Conservation (phyloP, 1,284 basidiomycete species). For the Gymnopus androsaceus region DNA sequence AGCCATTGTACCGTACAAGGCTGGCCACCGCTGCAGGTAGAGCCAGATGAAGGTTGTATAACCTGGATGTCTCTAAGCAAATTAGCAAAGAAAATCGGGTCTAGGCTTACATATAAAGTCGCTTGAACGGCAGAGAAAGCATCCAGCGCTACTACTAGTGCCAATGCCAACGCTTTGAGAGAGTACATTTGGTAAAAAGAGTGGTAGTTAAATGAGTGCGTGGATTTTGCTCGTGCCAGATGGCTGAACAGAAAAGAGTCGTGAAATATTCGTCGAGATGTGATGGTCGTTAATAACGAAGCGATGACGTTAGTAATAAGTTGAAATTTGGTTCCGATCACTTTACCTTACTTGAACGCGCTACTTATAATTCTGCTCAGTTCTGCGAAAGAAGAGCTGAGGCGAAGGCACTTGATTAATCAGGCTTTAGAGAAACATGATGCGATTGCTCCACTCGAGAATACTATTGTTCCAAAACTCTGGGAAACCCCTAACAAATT, state of each 20-base stretch:
- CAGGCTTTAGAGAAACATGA: too few relatives aligned
- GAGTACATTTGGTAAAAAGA: neutral
- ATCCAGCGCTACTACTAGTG: slow-evolving; percentile 14
- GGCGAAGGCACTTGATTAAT: too few relatives aligned
- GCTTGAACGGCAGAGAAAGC: slow-evolving; percentile 14
- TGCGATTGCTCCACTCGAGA: too few relatives aligned
- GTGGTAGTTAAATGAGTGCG: neutral
- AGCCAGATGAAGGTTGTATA: slow-evolving; percentile 42
- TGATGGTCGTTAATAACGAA: too few relatives aligned
- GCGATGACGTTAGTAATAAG: too few relatives aligned
- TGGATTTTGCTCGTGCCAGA: neutral
- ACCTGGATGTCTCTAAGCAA: slow-evolving; percentile 41
- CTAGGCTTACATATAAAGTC: slow-evolving; percentile 13
- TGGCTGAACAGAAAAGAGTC: neutral
- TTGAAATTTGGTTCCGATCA: too few relatives aligned
- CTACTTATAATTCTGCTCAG: too few relatives aligned
- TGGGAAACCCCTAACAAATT: too few relatives aligned
- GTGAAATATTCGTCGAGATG: too few relatives aligned
- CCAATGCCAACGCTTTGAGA: slow-evolving; percentile 14
- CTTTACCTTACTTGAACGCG: too few relatives aligned
- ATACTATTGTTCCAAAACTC: too few relatives aligned
- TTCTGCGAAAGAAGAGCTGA: too few relatives aligned
- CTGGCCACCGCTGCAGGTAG: slow-evolving; percentile 52
- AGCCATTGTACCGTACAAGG: slow-evolving; percentile 58
- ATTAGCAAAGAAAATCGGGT: neutral